phyloP scores from a whole-genome alignment of 2,329 filamentous ascomycete species.

The Cladosporium sp. region DNA sequence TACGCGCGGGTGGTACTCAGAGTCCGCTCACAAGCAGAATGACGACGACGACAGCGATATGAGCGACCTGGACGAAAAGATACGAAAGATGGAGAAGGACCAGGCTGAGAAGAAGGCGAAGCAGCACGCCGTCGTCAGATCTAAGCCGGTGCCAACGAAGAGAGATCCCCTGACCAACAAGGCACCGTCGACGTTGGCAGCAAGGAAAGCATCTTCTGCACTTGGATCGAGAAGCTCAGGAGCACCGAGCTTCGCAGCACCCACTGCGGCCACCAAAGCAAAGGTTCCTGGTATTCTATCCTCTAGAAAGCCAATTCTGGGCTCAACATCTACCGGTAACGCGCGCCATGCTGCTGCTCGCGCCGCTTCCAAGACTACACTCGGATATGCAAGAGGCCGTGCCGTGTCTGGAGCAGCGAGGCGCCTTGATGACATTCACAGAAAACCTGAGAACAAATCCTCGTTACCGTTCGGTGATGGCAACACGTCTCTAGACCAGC shows the following conservation, averaged over 20 bases:
- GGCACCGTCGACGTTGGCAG: conserved; percentile 49
- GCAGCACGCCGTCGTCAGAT: not conserved
- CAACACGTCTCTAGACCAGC: conserved; percentile 20
- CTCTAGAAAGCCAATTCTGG: conserved; percentile 25
- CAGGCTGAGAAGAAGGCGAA: conserved; percentile 22
- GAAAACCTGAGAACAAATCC: conserved; percentile 11
- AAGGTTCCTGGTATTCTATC: conserved; percentile 33
- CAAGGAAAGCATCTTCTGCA: conserved; percentile 47
- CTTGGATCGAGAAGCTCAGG: conserved; percentile 34
- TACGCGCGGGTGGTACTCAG: conserved; percentile 47
- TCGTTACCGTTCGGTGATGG: conserved; percentile 11
- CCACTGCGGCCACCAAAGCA: conserved; percentile 38
- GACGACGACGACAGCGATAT: conserved; percentile 58
- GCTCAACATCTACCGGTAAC: conserved; percentile 30
- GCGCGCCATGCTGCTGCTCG: conserved; percentile 59
- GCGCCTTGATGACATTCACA: conserved; percentile 22
- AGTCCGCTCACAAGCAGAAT: conserved; percentile 41
- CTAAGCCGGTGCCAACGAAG: not conserved
- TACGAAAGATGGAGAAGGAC: conserved; percentile 22
- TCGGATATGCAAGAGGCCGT: conserved; percentile 80
- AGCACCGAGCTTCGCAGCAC: conserved; percentile 36
- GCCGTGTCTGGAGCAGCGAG: conserved; percentile 41
- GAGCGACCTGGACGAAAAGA: conserved; percentile 62
- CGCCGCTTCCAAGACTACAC: conserved; percentile 70
- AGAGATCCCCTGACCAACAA: not conserved